Conservation (phyloP, 1,139 yeast genomes). For the Hemisphaericaspora lyxosophila region DNA sequence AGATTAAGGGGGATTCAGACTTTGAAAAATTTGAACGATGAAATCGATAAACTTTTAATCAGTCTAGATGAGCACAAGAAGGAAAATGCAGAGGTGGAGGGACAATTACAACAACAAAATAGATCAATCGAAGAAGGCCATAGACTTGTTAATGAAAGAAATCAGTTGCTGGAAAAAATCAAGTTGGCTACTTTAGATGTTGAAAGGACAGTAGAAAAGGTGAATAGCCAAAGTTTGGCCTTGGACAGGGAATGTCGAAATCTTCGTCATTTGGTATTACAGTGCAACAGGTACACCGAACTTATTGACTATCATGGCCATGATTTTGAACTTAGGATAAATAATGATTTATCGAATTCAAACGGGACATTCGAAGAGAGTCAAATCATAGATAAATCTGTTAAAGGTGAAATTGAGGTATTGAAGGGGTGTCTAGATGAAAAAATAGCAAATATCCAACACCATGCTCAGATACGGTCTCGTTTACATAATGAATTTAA, state of each 20-base stretch:
- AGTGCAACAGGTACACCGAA: not conserved
- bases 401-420: not conserved
- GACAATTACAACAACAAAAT: slow-evolving; percentile 53
- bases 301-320: not conserved
- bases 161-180: slow-evolving; percentile 43
- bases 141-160: slow-evolving; percentile 59
- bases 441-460: not conserved
- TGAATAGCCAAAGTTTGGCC: too few relatives aligned
- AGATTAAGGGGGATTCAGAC: slow-evolving; percentile 5
- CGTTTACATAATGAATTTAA: not conserved
- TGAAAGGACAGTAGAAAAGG: not conserved
- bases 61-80: slow-evolving; percentile 36
- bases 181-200: too few relatives aligned
- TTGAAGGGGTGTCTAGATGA: not conserved
- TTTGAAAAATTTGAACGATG: slow-evolving; percentile 26
- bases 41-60: slow-evolving; percentile 25
- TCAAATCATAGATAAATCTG: not conserved
- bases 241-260: not conserved
- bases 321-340: too few relatives aligned
- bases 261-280: not conserved
- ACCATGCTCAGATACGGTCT: not conserved
- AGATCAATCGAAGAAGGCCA: slow-evolving; percentile 64
- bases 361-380: not conserved
- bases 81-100: slow-evolving; percentile 48
- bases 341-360: not conserved